Evolutionary conservation across 306 rosid genomes (phyloP).

Genomic region (Gastrolobium bilobum): DNA sequence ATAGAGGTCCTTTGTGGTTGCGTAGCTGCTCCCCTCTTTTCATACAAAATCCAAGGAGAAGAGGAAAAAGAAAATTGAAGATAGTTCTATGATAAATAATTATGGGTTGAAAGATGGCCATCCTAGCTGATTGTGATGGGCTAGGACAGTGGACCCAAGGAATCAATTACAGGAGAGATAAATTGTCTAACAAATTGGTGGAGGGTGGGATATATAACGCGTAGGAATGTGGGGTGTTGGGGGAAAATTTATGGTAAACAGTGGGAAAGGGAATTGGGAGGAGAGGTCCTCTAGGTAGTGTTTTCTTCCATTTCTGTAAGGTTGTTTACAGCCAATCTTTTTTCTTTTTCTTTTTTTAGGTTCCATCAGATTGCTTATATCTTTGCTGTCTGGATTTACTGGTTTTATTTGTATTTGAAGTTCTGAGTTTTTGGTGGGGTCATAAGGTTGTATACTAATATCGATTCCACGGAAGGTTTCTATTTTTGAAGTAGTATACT

Average conservation of each 20-base stretch:
- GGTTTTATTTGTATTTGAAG: constrained; percentile 35
- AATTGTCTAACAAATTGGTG: no score
- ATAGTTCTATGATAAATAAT: constrained; percentile 6
- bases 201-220: no score
- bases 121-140: constrained; percentile 1
- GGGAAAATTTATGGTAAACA: no score
- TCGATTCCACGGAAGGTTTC: constrained; percentile 16
- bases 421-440: constrained; percentile 26
- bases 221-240: no score
- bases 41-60: constrained; percentile 10
- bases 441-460: constrained; percentile 25
- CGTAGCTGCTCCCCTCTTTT: neutral
- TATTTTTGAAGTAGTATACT: constrained; percentile 31
- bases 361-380: neutral
- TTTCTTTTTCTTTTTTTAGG: no score
- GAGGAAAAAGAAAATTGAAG: neutral
- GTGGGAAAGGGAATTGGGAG: no score
- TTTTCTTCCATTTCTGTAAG: no score
- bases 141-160: no score
- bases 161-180: no score
- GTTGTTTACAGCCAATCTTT: no score
- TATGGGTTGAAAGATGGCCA: constrained; percentile 17
- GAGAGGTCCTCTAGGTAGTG: no score
- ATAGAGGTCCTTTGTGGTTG: constrained; percentile 10
- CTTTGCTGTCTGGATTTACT: constrained; percentile 12